Evolutionary conservation across 257 asterid species (phyloP).

Genomic region (Lavandula angustifolia): DNA sequence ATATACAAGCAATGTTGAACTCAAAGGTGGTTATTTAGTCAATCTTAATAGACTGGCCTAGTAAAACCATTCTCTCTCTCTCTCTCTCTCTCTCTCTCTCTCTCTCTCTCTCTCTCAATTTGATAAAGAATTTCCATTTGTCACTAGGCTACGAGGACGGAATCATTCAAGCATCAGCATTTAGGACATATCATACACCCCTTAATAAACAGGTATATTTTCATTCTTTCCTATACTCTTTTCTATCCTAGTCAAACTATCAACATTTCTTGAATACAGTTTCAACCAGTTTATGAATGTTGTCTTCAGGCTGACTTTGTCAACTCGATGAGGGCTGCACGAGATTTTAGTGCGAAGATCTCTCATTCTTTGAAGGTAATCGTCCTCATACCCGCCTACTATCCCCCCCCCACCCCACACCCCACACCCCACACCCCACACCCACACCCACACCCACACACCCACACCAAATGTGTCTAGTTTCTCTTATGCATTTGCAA

Average conservation of each 20-base stretch:
- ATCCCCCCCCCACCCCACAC: no score
- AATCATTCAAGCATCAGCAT: constrained; percentile 80
- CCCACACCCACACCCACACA: no score
- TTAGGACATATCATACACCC: constrained; percentile 95
- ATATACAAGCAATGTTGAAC: constrained; percentile 78
- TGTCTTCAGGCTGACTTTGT: constrained; percentile 72
- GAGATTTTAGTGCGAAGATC: constrained; percentile 83
- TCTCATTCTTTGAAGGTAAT: constrained; percentile 79
- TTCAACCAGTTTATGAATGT: background rate
- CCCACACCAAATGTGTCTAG: no score
- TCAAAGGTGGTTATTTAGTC: constrained; percentile 54
- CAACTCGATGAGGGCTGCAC: constrained; percentile 95
- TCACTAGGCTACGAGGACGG: constrained; percentile 74
- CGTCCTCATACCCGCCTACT: background rate
- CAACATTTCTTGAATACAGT: no score
- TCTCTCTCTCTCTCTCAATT: constrained; percentile 24
- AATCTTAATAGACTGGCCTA: background rate
- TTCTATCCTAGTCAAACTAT: no score
- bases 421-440: no score
- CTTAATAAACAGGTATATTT: constrained; percentile 78
- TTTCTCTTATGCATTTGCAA: no score
- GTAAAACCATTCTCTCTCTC: no score
- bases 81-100: no score
- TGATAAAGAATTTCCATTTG: constrained; percentile 28
- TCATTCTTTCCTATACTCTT: background rate